Base-by-base conservation (phyloP, 495 filamentous ascomycete genomes). In the Lasiosphaeria miniovina region DNA sequence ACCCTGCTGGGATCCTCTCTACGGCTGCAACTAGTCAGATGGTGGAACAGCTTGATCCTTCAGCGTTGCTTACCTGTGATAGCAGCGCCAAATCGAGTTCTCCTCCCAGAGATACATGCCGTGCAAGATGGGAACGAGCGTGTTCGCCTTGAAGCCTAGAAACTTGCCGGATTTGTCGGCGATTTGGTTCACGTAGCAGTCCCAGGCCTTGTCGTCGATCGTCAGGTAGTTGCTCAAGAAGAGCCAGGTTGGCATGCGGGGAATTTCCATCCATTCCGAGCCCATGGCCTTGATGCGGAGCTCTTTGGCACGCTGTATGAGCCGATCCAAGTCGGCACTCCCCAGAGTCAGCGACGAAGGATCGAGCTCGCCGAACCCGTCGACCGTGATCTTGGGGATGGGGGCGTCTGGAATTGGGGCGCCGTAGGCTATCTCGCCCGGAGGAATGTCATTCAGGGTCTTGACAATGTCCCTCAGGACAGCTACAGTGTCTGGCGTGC, bases 351-450 rank as follows among this genome's bases (percentile, higher is more conserved):
- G 17, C 9, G 6, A 32, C 4, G 49, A 35, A 10, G 49, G 24
- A 14, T 32, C 4, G 17, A 51, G 32, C 11, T n/a, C 6, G 49
- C 32, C n/a, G 2, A 11, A 6, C 6, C 17, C 17, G 10, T 10
- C 3, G n/a, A 32, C 49, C 12, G 49, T 51, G 43, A 46, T 46
- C 6, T 46, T n/a, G 12, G 43, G 43, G 5, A 46, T 4, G 43
- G 12, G 1, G 4, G 7, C 12, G 5, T 14, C 4, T 11, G 12
- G 43, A n/a, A 46, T 11, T 46, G 43, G 1, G 43, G 8, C 43
- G 24, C 49, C 49, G 24, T 35, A 51, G 49, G 49, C 49, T n/a
- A 51, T 51, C 49, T 51, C 49, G 49, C 49, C 49, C 17, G 49
- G 17, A 2, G 49, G 49, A 17, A 51, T 11, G 17, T 32, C 17